phyloP scores from a whole-genome alignment of 257 asterid genomes.

The Solanum arcanum region DNA sequence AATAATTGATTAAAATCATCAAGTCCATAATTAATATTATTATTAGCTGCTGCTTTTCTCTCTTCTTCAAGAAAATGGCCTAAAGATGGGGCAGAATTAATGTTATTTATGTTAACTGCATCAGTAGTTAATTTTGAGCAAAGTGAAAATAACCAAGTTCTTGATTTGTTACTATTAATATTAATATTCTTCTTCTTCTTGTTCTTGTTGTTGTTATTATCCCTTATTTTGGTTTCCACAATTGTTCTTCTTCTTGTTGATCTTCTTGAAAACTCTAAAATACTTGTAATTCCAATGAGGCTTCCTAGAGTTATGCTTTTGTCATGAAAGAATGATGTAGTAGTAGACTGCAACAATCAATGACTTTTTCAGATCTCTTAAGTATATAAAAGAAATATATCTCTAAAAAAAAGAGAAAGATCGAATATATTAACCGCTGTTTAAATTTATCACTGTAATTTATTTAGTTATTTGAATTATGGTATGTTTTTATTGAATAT shows the following conservation, averaged over 20 bases:
- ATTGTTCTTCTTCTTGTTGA: constrained; percentile 35
- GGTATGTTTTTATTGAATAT: neutral
- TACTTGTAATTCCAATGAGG: constrained; percentile 60
- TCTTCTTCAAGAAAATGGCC: constrained; percentile 68
- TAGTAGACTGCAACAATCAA: constrained; percentile 45
- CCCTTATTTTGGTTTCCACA: constrained; percentile 16
- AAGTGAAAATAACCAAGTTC: constrained; percentile 43
- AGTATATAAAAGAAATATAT: no score
- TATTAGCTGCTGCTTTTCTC: constrained; percentile 20
- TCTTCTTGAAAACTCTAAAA: constrained; percentile 50
- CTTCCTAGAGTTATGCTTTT: constrained; percentile 58
- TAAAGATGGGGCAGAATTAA: constrained; percentile 28
- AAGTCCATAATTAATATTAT: constrained; percentile 6
- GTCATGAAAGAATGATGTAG: constrained; percentile 55
- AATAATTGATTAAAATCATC: constrained; percentile 31
- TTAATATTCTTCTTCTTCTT: constrained; percentile 19
- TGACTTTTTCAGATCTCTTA: neutral
- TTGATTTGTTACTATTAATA: constrained; percentile 28
- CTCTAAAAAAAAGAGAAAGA: neutral
- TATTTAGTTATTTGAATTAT: neutral
- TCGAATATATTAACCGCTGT: rapidly evolving
- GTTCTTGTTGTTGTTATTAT: constrained; percentile 29
- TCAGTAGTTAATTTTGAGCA: constrained; percentile 60
- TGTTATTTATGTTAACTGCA: constrained; percentile 33
- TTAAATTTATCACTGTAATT: neutral